phyloP scores from a whole-genome alignment of 306 rosid genomes.

The Dicorynia guianensis region DNA sequence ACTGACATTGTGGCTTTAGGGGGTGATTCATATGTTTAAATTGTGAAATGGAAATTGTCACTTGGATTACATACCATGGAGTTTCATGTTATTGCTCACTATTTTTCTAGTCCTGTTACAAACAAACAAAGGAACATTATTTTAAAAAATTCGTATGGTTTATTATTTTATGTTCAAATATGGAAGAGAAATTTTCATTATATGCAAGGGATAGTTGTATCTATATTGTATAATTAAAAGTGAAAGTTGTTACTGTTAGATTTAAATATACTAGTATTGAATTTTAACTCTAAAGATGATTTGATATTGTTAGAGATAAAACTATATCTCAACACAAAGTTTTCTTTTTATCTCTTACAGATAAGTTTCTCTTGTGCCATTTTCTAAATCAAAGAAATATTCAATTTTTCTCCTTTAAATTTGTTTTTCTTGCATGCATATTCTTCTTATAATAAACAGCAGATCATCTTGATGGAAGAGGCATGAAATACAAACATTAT shows the following conservation, averaged over 20 bases:
- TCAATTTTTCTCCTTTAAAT: too few species aligned
- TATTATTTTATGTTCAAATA: not conserved
- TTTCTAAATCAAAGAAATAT: not conserved
- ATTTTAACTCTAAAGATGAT: not conserved
- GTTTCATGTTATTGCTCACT: not conserved
- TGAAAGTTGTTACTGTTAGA: not conserved
- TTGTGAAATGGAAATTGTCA: conserved; percentile 20
- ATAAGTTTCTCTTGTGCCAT: too few species aligned
- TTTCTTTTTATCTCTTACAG: too few species aligned
- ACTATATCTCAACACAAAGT: too few species aligned
- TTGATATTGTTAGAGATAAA: too few species aligned
- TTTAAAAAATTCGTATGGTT: not conserved
- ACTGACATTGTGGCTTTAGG: not conserved
- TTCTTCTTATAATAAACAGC: too few species aligned
- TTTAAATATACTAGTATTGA: conserved; percentile 1
- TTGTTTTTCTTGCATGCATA: too few species aligned
- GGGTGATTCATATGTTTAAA: conserved; percentile 20
- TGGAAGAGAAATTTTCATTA: not conserved
- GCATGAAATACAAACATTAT: too few species aligned
- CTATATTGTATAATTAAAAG: conserved; percentile 12
- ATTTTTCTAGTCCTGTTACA: not conserved
- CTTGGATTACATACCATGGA: conserved; percentile 3
- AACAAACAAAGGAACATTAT: not conserved
- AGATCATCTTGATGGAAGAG: too few species aligned
- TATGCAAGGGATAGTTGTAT: conserved; percentile 2